A percentile compares a stretch with the other conserved stretches of the same genome.
Evolutionary conservation across 306 rosid genomes (phyloP).

Genomic region (Sechiopsis laciniata): DNA sequence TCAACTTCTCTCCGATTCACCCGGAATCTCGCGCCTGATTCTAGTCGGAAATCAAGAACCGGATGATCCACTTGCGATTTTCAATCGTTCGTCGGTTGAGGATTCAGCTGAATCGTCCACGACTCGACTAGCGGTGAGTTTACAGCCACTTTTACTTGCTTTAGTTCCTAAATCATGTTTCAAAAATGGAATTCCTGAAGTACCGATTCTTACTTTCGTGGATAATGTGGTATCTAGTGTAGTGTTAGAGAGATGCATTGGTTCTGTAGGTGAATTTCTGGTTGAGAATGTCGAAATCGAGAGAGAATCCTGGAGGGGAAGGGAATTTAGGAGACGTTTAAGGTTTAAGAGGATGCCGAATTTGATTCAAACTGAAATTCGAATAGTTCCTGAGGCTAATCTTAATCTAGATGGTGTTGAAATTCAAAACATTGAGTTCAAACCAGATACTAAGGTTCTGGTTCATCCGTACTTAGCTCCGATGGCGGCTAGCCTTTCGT

Average conservation of each 20-base stretch:
- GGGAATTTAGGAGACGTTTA: slow-evolving; percentile 79
- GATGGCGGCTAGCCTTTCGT: slow-evolving; percentile 64
- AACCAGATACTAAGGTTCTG: slow-evolving; percentile 45
- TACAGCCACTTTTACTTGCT: slow-evolving; percentile 63
- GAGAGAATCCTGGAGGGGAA: slow-evolving; percentile 24
- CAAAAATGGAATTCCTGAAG: slow-evolving; percentile 45
- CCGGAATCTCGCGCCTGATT: slow-evolving; percentile 54
- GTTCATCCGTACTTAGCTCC: slow-evolving; percentile 81
- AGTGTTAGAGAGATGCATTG: slow-evolving; percentile 44
- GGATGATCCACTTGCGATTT: slow-evolving; percentile 16
- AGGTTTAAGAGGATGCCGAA: slow-evolving; percentile 84
- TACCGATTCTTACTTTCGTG: slow-evolving; percentile 60
- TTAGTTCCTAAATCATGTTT: slow-evolving; percentile 60
- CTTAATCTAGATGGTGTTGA: slow-evolving; percentile 21
- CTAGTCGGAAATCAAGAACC: slow-evolving; percentile 43
- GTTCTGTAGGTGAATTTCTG: slow-evolving; percentile 73
- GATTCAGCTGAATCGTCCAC: slow-evolving; percentile 21
- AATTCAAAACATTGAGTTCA: slow-evolving; percentile 44
- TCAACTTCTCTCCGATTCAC: slow-evolving; percentile 56
- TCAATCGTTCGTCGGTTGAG: slow-evolving; percentile 33
- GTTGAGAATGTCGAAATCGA: slow-evolving; percentile 76
- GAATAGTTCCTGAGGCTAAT: slow-evolving; percentile 35
- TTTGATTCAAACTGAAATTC: slow-evolving; percentile 66
- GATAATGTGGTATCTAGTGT: slow-evolving; percentile 47
- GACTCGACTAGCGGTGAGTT: slow-evolving; percentile 38